phyloP scores from a whole-genome alignment of 148 eudicot genomes.

The Rhododendron henanense region DNA sequence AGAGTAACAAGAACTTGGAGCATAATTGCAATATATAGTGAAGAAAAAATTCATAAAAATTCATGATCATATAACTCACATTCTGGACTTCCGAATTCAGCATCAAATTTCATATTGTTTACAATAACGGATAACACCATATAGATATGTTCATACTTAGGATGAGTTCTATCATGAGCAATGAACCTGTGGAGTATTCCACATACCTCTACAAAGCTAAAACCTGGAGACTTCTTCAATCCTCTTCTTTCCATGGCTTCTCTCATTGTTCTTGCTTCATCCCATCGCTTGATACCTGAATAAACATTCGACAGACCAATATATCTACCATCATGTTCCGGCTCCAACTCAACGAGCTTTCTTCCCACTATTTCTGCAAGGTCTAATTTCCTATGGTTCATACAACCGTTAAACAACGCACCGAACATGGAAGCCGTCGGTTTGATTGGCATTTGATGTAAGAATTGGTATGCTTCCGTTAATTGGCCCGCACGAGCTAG shows the following conservation, averaged over 20 bases:
- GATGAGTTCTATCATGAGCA: constrained; percentile 77
- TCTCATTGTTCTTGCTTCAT: constrained; percentile 60
- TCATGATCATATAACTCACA: constrained; percentile 3
- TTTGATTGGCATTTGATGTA: constrained; percentile 48
- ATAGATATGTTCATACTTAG: constrained; percentile 43
- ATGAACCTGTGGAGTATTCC: constrained; percentile 65
- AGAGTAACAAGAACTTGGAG: not conserved
- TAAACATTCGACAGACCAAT: constrained; percentile 82
- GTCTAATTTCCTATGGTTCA: constrained; percentile 59
- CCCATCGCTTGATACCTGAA: constrained; percentile 66
- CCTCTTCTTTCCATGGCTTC: constrained; percentile 76
- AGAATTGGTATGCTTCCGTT: constrained; percentile 57
- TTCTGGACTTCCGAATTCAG: constrained; percentile 20
- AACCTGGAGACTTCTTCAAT: constrained; percentile 79
- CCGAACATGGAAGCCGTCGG: constrained; percentile 78
- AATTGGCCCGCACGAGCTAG: constrained; percentile 76
- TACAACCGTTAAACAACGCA: constrained; percentile 73
- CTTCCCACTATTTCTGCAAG: constrained; percentile 78
- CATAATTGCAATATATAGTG: not conserved
- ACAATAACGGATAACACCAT: constrained; percentile 36
- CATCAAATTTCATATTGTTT: constrained; percentile 42
- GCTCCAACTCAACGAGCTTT: constrained; percentile 74
- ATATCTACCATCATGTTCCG: constrained; percentile 83
- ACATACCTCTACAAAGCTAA: constrained; percentile 63
- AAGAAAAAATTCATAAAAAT: not conserved